Conservation (phyloP, 345 rosid genomes). For the Brassica napus region Da-Ae NC_063450.1:41708501-41709000, state of each 20-base stretch:
- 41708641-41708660: neutral
- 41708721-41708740: neutral
- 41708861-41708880: neutral
- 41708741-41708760: neutral
- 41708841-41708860: no score
- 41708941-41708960: no score
- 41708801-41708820: neutral
- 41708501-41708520: no score
- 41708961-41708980: no score
- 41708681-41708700: conserved; percentile 22
- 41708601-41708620: neutral
- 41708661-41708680: neutral
- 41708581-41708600: no score
- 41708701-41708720: conserved; percentile 19
- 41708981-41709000: no score
- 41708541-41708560: no score
- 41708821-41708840: no score
- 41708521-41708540: no score
- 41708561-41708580: no score
- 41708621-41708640: neutral
- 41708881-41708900: neutral
- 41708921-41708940: neutral
- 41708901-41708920: no score
- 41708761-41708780: neutral
- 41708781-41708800: neutral